Conservation (phyloP, 2,329 filamentous ascomycete species). For the Colletotrichum zoysiae region DNA sequence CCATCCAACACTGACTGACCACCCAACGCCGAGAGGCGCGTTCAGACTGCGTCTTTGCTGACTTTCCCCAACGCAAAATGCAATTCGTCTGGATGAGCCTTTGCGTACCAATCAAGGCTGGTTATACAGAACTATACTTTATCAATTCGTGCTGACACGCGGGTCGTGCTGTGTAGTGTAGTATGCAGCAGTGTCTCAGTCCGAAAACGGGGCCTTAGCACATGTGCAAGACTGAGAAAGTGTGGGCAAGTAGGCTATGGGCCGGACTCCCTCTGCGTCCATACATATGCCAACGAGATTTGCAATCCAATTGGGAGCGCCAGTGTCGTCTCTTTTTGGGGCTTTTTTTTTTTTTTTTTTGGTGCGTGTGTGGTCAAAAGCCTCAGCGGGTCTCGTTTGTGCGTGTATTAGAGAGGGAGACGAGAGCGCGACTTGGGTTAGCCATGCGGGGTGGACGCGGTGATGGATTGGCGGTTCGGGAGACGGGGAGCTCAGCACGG, state of each 20-base stretch:
- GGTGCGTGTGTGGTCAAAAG: slow-evolving; percentile 20
- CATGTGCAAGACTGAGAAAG: slow-evolving; percentile 3
- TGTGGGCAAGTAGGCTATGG: slow-evolving; percentile 21
- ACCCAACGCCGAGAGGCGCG: background rate
- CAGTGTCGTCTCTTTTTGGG: slow-evolving; percentile 17
- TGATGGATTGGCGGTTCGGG: slow-evolving; percentile 30
- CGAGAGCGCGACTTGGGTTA: slow-evolving; percentile 39
- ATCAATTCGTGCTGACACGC: slow-evolving; percentile 24
- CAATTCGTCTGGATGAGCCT: background rate
- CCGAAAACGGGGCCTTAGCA: slow-evolving; percentile 34
- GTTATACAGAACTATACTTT: background rate
- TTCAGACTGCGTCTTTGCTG: background rate
- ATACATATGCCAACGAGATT: slow-evolving; percentile 4
- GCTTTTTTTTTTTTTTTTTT: too few relatives aligned
- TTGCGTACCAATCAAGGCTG: background rate
- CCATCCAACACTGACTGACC: background rate
- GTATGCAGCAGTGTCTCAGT: slow-evolving; percentile 26
- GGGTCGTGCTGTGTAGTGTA: background rate
- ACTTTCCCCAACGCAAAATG: background rate
- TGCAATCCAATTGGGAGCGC: slow-evolving; percentile 33
- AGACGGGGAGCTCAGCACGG: slow-evolving; percentile 17
- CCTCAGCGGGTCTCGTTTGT: slow-evolving; percentile 31
- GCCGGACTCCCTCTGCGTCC: background rate
- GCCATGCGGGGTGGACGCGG: slow-evolving; percentile 37
- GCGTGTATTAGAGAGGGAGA: slow-evolving; percentile 16